phyloP scores from a whole-genome alignment of 2,329 filamentous ascomycete genomes.

The Bimuria novae-zelandiae region DNA sequence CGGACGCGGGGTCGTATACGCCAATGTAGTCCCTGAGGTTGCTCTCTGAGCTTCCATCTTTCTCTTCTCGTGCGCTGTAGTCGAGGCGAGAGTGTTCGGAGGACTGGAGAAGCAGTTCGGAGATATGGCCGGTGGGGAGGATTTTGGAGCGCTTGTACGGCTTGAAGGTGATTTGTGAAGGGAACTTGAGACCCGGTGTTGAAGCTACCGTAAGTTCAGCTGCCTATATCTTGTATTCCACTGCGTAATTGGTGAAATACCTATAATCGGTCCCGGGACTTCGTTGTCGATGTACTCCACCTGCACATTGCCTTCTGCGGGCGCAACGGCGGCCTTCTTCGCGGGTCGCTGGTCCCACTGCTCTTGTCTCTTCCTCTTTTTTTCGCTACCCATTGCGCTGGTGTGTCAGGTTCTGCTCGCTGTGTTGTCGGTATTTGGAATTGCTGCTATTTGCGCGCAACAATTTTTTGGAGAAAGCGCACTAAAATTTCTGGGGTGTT shows the following conservation, averaged over 20 bases:
- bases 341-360: conserved; percentile 33
- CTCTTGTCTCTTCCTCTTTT: conserved; percentile 46
- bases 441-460: conserved; percentile 9
- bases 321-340: conserved; percentile 53
- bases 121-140: conserved; percentile 33
- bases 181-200: conserved; percentile 50
- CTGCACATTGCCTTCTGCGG: conserved; percentile 46
- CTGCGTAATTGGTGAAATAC: conserved; percentile 39
- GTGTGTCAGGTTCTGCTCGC: neutral
- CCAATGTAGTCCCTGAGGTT: conserved; percentile 65
- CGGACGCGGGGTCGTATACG: conserved; percentile 60
- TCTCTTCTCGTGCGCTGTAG: conserved; percentile 59
- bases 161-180: conserved; percentile 53
- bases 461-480: conserved; percentile 33
- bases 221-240: neutral
- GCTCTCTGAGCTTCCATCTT: conserved; percentile 52
- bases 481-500: conserved; percentile 8
- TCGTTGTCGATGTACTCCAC: conserved; percentile 54
- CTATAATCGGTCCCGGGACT: conserved; percentile 55
- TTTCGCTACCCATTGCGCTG: conserved; percentile 36
- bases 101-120: conserved; percentile 63
- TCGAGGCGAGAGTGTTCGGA: conserved; percentile 64
- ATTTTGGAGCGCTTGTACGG: conserved; percentile 50
- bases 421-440: conserved; percentile 1
- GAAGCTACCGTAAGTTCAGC: conserved; percentile 34